These are phyloP conservation scores for Phytophthora fragariae DNA, from an alignment of 352 stramenopile species.

Conservation along the genomic window DNA sequence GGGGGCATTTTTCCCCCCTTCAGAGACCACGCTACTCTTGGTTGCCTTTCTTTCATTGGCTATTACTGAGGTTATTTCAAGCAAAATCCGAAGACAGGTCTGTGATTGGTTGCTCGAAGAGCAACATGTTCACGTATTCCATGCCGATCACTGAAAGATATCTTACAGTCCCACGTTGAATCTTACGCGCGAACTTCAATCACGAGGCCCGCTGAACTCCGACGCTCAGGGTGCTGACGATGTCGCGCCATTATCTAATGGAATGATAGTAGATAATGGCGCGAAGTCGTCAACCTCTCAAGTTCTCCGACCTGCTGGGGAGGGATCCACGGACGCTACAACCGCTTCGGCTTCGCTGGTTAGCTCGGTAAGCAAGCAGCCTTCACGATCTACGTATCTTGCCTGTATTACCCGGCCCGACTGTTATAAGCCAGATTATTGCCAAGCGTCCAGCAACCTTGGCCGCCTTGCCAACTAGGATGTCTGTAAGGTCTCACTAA, in stretches of 20 bases:
- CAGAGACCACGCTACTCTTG: background rate
- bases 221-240: background rate
- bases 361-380: too few relatives aligned
- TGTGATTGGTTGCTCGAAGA: background rate
- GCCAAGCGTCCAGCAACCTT: too few relatives aligned
- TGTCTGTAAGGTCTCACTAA: too few relatives aligned
- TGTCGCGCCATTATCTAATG: conserved; percentile 1
- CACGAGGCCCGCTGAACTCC: background rate
- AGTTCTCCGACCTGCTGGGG: too few relatives aligned
- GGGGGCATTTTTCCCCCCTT: background rate
- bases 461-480: too few relatives aligned
- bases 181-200: background rate
- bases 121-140: background rate
- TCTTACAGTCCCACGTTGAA: background rate
- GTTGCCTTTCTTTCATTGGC: background rate
- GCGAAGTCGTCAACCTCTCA: background rate
- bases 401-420: too few relatives aligned
- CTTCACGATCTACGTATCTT: too few relatives aligned
- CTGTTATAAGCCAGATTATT: too few relatives aligned
- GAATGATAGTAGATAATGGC: background rate
- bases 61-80: background rate
- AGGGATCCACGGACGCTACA: background rate
- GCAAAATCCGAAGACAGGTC: background rate
- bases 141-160: background rate
- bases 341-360: background rate